These are phyloP conservation scores for Diophrys appendiculata DNA, from an alignment of 73 alveolate genomes.

Conservation along the genomic window DNA sequence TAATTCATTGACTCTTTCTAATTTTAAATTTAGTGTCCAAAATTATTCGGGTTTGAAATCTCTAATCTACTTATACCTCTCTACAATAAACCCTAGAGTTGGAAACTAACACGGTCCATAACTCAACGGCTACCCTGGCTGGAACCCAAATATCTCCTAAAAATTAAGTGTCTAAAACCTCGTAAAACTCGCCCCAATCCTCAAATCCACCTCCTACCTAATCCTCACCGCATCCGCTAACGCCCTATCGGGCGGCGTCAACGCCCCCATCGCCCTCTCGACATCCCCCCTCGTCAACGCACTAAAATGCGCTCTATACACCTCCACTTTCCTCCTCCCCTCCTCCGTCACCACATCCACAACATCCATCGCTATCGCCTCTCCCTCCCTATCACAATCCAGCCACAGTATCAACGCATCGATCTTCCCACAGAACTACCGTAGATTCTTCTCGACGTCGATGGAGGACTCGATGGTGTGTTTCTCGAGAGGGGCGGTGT, in stretches of 20 bases:
- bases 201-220: slow-evolving; percentile 92
- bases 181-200: slow-evolving; percentile 98
- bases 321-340: slow-evolving; percentile 26
- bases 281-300: slow-evolving; percentile 76
- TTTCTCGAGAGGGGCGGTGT: slow-evolving; percentile 24
- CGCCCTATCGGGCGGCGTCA: slow-evolving; percentile 90
- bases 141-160: slow-evolving; percentile 56
- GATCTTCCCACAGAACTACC: slow-evolving; percentile 19
- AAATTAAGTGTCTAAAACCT: slow-evolving; percentile 87
- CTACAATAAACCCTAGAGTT: slow-evolving; percentile 98
- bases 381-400: slow-evolving; percentile 99
- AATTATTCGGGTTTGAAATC: slow-evolving; percentile 95
- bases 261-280: slow-evolving; percentile 51
- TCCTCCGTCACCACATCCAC: slow-evolving; percentile 53
- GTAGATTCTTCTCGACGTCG: slow-evolving; percentile 45
- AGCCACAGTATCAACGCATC: slow-evolving; percentile 94
- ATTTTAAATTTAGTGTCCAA: slow-evolving; percentile 88
- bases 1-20: slow-evolving; percentile 40
- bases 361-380: slow-evolving; percentile 97
- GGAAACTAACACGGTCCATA: slow-evolving; percentile 99
- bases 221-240: slow-evolving; percentile 97
- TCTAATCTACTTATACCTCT: slow-evolving; percentile 86
- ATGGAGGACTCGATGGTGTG: slow-evolving; percentile 33
- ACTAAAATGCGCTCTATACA: slow-evolving; percentile 86
- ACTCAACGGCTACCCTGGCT: slow-evolving; percentile 60